Conservation (phyloP, 2,329 filamentous ascomycete species). For the Diaporthe ampelina region DNA sequence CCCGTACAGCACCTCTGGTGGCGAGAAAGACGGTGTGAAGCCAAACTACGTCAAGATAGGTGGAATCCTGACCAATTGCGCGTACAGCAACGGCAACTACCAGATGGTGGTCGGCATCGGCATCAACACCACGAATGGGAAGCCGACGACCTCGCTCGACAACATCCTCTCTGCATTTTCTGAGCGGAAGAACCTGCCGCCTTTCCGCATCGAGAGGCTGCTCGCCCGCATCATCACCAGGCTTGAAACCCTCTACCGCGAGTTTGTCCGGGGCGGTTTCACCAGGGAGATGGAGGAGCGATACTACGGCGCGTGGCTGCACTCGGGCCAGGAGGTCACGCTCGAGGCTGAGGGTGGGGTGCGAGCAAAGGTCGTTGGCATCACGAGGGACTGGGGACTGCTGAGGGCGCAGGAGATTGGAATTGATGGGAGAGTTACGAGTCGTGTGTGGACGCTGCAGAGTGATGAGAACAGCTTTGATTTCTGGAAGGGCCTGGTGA, state of each 20-base stretch:
- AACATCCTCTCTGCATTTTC: conserved; percentile 69
- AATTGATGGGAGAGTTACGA: conserved; percentile 79
- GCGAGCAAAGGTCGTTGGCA: conserved; percentile 83
- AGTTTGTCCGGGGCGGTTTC: conserved; percentile 84
- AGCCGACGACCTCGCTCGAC: conserved; percentile 89
- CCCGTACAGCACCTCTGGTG: conserved; percentile 13
- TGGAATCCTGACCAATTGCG: conserved; percentile 91
- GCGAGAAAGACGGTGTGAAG: conserved; percentile 42
- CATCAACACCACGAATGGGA: conserved; percentile 85
- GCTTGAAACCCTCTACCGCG: conserved; percentile 82
- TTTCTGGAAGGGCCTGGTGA: conserved; percentile 91
- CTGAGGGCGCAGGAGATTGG: conserved; percentile 87
- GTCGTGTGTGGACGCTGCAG: conserved; percentile 85
- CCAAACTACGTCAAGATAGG: conserved; percentile 87
- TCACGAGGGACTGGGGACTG: conserved; percentile 92
- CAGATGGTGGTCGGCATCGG: conserved; percentile 90
- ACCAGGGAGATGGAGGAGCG: conserved; percentile 77
- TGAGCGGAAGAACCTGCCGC: conserved; percentile 55
- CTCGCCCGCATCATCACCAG: conserved; percentile 84
- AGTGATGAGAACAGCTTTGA: conserved; percentile 99
- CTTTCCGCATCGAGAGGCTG: conserved; percentile 82
- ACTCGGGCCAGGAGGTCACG: conserved; percentile 79
- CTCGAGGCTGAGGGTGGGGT: conserved; percentile 85
- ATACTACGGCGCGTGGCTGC: conserved; percentile 90
- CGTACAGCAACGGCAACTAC: conserved; percentile 82